Evolutionary conservation across 2,329 filamentous ascomycete genomes (phyloP), one percentile per base, ranked within the genome.

Genomic region (Magnaporthiopsis poae): DNA sequence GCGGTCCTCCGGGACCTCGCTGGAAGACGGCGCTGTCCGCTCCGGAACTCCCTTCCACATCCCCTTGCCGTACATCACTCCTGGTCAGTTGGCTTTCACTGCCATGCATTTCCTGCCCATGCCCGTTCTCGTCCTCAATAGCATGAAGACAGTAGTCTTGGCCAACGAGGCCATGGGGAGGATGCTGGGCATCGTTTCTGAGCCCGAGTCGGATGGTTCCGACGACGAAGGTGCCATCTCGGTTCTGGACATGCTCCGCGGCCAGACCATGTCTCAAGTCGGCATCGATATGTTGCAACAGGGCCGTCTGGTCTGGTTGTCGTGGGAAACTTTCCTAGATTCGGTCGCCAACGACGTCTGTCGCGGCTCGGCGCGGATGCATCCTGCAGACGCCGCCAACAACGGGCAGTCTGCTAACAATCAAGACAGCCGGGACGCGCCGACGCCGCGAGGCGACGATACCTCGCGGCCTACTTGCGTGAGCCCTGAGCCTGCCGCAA

Each of bases 151-250:
- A 0, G 83, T 92, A 3, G 82, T 90, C 0, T 76, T 92, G 60
- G 90, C 89, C 39, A 93, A 93, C 71, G 88, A 92, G 70, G 87
- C 90, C 27, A 88, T 92, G 84, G 88, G 86, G 1, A 82, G 86
- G 66, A 77, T 93, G 71, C 77, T 93, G 29, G 88, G 86, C 4
- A 79, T 90, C 63, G 79, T 85, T 33, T 69, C 73, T 2, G 78
- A 80, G 21, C 75, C 79, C 29, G 71, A 75, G 61, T 74, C 74
- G 27, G 74, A 75, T n/a, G 74, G 75, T 35, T 71, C 77, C 4
- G 76, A 76, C 33, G 76, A 77, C 21, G 76, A 80, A 60, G 78
- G 80, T 62, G 72, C 74, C 5, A 74, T 78, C 3, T 79, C 78
- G 12, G 78, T 85, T 4, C 80, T 84, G 59, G 88, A 92, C 46